Base-by-base conservation (phyloP, 352 stramenopile genomes). In the Globisporangium nodosum region DNA sequence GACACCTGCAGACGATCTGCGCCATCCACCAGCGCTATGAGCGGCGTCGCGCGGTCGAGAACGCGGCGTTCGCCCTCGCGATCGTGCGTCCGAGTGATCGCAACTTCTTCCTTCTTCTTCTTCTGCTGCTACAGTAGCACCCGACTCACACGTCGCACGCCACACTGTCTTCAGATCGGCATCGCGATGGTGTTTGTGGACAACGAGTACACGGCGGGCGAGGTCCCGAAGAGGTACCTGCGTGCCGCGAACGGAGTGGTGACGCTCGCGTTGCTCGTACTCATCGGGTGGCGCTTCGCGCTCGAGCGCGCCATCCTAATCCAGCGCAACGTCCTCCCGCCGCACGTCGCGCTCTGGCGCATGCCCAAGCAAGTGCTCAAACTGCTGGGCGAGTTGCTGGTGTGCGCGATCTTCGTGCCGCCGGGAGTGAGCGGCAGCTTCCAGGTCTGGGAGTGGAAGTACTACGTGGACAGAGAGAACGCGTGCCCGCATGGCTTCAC, bases 121-220 rank as follows among this genome's bases (percentile, higher is more conserved):
- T 11, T 37, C 21, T 52, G 20, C 3, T 5, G 33, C 54, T 27
- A 13, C 5, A 11, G 30, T 15, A 6, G 39, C 4, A 35, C 37
- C 20, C 7, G 3, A 18, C 49, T 8, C 24, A 5, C 3, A 30
- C 9, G 15, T 27, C 24, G 24, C n/a, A 48, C 6, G 1, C 2
- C 48, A 20, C 35, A 0, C 2, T 20, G 11, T 8, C 5, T 18
- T 12, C 33, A 87, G 77, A 59, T 65, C 12, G 78, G 80, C 30
- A 67, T 92, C 27, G 31, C 74, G 15, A 63, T 92, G 21, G 71
- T 92, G 30, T 81, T 90, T 40, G 58, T 90, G 24, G 82, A 92
- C 64, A 90, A 87, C 42, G 69, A 79, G 62, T 81, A 86, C 60
- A 60, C 68, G 7, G 60, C 66, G 13, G 67, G 53, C n/a, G 59